Evolutionary conservation across 2,329 filamentous ascomycete species (phyloP).

Genomic region (Alternaria gansuensis): DNA sequence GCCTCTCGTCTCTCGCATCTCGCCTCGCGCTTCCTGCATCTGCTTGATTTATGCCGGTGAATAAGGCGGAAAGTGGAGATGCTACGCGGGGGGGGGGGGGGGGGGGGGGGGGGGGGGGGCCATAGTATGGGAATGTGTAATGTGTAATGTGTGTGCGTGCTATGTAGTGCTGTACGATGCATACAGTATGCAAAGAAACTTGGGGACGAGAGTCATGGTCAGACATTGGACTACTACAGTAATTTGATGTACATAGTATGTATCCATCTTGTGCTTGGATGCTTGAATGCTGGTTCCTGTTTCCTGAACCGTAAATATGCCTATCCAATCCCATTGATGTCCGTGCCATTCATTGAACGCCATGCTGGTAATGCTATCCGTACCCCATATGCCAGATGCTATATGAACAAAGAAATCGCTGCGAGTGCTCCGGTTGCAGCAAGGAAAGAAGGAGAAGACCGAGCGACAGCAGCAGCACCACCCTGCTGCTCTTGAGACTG

Average conservation of each 20-base stretch:
- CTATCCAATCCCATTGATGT: neutral
- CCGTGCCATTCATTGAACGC: neutral
- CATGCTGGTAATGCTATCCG: neutral
- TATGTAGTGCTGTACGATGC: too few relatives aligned
- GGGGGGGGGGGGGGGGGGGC: too few relatives aligned
- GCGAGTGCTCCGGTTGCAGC: neutral
- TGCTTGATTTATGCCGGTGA: neutral
- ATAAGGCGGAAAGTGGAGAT: constrained; percentile 11
- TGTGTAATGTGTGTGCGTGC: neutral
- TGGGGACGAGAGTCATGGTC: neutral
- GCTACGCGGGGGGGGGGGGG: neutral
- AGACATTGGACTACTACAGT: too few relatives aligned
- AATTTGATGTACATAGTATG: neutral
- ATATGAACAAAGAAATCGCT: constrained; percentile 14
- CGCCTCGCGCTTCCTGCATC: neutral
- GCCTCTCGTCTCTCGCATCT: neutral
- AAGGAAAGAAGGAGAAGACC: neutral
- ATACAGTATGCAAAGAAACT: neutral
- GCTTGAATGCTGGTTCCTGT: neutral
- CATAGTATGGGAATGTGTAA: neutral
- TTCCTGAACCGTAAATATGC: neutral
- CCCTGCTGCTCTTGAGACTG: constrained; percentile 14
- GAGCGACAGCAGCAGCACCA: neutral
- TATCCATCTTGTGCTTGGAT: neutral
- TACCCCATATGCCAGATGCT: neutral